These are phyloP conservation scores for Mucor saturninus DNA, from an alignment of 371 early-diverging fungal genomes.

Conservation along the genomic window DNA sequence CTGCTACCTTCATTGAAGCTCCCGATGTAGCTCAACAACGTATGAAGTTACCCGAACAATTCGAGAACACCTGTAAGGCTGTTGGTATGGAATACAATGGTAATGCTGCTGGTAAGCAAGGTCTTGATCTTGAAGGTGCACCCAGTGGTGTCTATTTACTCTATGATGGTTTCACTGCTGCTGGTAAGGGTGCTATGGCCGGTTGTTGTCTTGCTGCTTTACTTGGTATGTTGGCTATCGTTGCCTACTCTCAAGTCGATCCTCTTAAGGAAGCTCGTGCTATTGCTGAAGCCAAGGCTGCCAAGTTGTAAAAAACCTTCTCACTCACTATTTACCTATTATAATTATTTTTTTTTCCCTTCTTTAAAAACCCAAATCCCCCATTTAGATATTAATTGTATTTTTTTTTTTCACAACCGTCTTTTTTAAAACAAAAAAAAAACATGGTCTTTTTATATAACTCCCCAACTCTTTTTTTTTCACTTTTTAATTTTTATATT, in stretches of 20 bases:
- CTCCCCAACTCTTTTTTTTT: too few species aligned
- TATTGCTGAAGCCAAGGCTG: slow-evolving; percentile 24
- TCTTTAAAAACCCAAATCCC: background rate
- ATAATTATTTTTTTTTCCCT: slow-evolving; percentile 5
- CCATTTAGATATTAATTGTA: too few species aligned
- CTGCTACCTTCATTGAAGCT: slow-evolving; percentile 68
- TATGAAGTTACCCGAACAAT: slow-evolving; percentile 47
- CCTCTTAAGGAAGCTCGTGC: slow-evolving; percentile 31
- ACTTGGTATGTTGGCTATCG: slow-evolving; percentile 70
- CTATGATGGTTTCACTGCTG: slow-evolving; percentile 59
- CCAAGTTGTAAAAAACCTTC: slow-evolving; percentile 6
- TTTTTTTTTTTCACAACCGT: too few species aligned
- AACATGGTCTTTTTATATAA: too few species aligned
- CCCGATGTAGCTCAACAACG: slow-evolving; percentile 60
- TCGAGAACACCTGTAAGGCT: slow-evolving; percentile 57
- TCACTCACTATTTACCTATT: background rate
- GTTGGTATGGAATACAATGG: slow-evolving; percentile 59
- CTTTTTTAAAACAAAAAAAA: too few species aligned
- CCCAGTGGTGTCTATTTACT: slow-evolving; percentile 57
- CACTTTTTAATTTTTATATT: too few species aligned
- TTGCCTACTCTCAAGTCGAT: slow-evolving; percentile 63
- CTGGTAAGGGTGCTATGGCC: slow-evolving; percentile 71
- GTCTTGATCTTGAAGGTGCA: slow-evolving; percentile 60
- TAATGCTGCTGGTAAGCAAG: slow-evolving; percentile 67
- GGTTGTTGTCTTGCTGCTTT: slow-evolving; percentile 69